These are phyloP conservation scores for Ambrosia artemisiifolia DNA, from an alignment of 129 eudicot genomes.

Conservation along the genomic window DNA sequence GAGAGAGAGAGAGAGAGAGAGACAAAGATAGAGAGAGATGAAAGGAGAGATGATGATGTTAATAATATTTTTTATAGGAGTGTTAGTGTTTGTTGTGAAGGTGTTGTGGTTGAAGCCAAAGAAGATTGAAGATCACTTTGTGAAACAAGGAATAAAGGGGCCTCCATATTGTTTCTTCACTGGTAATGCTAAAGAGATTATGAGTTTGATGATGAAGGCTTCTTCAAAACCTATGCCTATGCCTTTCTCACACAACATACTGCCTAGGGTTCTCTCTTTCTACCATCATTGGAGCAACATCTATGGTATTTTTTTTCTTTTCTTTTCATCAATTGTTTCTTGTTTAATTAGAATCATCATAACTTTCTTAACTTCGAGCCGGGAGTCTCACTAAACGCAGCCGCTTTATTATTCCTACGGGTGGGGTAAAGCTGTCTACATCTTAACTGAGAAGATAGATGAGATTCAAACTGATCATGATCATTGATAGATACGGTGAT, in stretches of 20 bases:
- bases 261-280: conserved; percentile 95
- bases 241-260: conserved; percentile 83
- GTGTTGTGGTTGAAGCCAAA: conserved; percentile 89
- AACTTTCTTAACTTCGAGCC: not conserved
- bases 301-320: conserved; percentile 49
- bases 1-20: conserved; percentile 2
- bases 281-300: conserved; percentile 97
- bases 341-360: not conserved
- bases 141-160: conserved; percentile 85
- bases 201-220: conserved; percentile 74
- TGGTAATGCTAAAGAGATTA: conserved; percentile 90
- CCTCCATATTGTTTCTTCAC: conserved; percentile 82
- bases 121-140: conserved; percentile 73
- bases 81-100: conserved; percentile 35
- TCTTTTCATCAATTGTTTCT: not conserved
- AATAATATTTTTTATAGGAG: conserved; percentile 14
- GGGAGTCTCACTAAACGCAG: too few relatives aligned
- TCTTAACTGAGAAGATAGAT: too few relatives aligned
- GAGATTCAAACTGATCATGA: too few relatives aligned
- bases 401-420: too few relatives aligned
- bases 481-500: not conserved
- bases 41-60: conserved; percentile 25
- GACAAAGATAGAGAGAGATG: conserved; percentile 14
- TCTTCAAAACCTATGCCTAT: conserved; percentile 75
- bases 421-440: too few relatives aligned